Conservation (phyloP, 2,329 filamentous ascomycete species). For the Colletotrichum lini region DNA sequence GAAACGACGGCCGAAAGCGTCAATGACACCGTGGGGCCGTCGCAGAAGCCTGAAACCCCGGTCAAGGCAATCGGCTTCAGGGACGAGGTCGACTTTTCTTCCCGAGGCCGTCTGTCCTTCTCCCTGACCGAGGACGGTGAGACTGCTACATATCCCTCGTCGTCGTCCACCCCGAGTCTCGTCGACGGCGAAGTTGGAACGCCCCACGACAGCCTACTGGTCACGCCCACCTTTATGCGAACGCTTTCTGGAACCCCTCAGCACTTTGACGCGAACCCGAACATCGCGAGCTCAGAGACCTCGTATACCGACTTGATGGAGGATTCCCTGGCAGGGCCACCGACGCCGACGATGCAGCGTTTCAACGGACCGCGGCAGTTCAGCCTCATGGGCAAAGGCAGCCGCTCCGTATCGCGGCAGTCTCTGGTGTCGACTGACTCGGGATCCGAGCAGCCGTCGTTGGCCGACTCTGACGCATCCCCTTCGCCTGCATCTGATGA, state of each 20-base stretch:
- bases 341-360: conserved; percentile 38
- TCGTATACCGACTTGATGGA: conserved; percentile 39
- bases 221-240: conserved; percentile 44
- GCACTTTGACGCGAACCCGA: conserved; percentile 37
- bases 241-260: conserved; percentile 32
- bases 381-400: conserved; percentile 34
- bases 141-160: conserved; percentile 40
- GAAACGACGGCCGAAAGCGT: conserved; percentile 30
- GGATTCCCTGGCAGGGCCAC: conserved; percentile 24
- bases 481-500: conserved; percentile 9
- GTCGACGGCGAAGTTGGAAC: conserved; percentile 43
- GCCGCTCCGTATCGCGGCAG: conserved; percentile 36
- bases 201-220: conserved; percentile 43
- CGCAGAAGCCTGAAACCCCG: conserved; percentile 39
- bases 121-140: conserved; percentile 39
- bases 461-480: conserved; percentile 15
- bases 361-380: conserved; percentile 38
- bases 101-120: conserved; percentile 28
- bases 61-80: conserved; percentile 27
- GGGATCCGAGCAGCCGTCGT: conserved; percentile 22
- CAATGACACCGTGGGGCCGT: conserved; percentile 26
- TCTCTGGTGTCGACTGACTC: conserved; percentile 33
- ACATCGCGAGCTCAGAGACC: conserved; percentile 34
- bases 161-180: conserved; percentile 46
- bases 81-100: conserved; percentile 15